These are phyloP conservation scores for Scutellaria galericulata DNA, from an alignment of 257 asterid species.

Conservation along the genomic window DNA sequence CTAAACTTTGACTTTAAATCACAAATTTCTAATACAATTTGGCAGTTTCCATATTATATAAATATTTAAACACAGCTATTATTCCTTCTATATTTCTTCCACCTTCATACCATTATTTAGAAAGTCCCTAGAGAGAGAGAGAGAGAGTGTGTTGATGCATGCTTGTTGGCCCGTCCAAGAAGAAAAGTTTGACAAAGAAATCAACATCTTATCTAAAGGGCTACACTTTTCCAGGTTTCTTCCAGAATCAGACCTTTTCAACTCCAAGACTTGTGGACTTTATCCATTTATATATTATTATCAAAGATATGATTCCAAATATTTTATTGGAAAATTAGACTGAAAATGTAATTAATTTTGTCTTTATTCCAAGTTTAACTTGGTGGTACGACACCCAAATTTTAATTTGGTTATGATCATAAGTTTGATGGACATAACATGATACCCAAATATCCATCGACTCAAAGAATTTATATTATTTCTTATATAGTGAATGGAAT, in stretches of 20 bases:
- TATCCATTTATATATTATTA: too few relatives aligned
- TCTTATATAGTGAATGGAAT: too few relatives aligned
- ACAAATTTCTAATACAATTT: too few relatives aligned
- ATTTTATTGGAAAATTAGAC: background rate
- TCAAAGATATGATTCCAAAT: background rate
- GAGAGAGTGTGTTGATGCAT: too few relatives aligned
- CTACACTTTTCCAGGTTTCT: background rate
- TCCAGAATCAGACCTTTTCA: background rate
- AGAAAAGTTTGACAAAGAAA: background rate
- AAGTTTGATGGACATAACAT: background rate
- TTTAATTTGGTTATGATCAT: background rate
- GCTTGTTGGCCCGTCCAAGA: background rate
- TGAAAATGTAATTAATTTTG: background rate
- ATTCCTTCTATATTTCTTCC: too few relatives aligned
- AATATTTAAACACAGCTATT: too few relatives aligned
- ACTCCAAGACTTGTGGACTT: background rate
- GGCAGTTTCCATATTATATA: too few relatives aligned
- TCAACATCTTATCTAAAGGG: too few relatives aligned
- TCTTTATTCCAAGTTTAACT: background rate
- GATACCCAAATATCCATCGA: background rate
- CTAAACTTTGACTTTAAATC: too few relatives aligned
- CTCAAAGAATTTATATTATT: too few relatives aligned
- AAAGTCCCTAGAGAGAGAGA: too few relatives aligned
- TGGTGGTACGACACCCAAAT: background rate
- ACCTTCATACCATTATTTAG: too few relatives aligned